A percentile compares a stretch with the other conserved stretches of the same genome.
These are phyloP conservation scores for Fusarium bactridioides DNA, from an alignment of 2,329 filamentous ascomycete species.

Conservation along the genomic window DNA sequence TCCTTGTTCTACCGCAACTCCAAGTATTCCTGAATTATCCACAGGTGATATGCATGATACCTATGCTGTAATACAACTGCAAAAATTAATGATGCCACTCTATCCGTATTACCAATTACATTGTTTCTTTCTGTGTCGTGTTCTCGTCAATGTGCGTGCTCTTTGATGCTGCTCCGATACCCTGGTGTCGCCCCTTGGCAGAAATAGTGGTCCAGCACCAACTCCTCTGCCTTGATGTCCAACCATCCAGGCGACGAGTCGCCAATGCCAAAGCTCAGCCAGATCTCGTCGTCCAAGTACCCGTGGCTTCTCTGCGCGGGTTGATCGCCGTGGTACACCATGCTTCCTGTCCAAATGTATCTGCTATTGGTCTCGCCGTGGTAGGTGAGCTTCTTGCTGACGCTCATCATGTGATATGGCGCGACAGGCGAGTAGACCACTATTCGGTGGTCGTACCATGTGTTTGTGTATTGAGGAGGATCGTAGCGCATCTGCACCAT, in stretches of 20 bases:
- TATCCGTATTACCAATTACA: constrained; percentile 26
- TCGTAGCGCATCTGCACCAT: constrained; percentile 40
- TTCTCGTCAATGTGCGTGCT: constrained; percentile 27
- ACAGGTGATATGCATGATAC: neutral
- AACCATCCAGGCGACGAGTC: constrained; percentile 34
- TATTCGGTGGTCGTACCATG: constrained; percentile 37
- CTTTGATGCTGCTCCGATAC: constrained; percentile 19
- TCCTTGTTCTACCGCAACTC: constrained; percentile 17
- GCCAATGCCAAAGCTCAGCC: constrained; percentile 37
- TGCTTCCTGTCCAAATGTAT: constrained; percentile 37
- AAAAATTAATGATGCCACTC: constrained; percentile 16
- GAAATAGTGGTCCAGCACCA: constrained; percentile 33
- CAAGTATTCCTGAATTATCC: neutral
- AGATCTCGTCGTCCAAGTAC: constrained; percentile 32
- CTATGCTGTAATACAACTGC: constrained; percentile 4
- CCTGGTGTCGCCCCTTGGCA: constrained; percentile 20
- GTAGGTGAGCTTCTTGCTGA: constrained; percentile 37
- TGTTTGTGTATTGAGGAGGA: constrained; percentile 29
- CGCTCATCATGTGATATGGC: constrained; percentile 34
- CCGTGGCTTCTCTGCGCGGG: constrained; percentile 26
- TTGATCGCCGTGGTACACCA: constrained; percentile 31
- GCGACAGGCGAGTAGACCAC: constrained; percentile 30
- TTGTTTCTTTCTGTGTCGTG: constrained; percentile 9
- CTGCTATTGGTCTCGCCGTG: constrained; percentile 34
- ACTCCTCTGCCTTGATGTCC: constrained; percentile 32